Evolutionary conservation across 1,284 basidiomycete genomes (phyloP).

Genomic region (Leccinum laetum): DNA sequence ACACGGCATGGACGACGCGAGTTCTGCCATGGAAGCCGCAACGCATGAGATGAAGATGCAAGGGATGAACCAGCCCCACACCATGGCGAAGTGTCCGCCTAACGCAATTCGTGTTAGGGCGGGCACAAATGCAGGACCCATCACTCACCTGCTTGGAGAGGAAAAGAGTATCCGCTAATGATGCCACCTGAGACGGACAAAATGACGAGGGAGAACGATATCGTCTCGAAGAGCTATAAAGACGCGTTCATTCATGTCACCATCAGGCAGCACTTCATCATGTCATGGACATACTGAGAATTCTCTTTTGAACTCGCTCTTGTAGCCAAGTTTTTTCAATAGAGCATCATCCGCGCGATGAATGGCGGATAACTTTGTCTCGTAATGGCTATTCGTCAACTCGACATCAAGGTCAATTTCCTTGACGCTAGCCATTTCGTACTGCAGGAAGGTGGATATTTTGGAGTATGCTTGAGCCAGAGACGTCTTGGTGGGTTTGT

Average conservation of each 20-base stretch:
- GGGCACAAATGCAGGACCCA: background rate
- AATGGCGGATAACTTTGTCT: slow-evolving; percentile 4
- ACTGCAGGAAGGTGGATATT: background rate
- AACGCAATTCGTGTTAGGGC: background rate
- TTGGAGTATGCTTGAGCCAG: background rate
- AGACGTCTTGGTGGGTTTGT: background rate
- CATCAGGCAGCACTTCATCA: background rate
- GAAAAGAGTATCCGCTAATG: slow-evolving; percentile 60
- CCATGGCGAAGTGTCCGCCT: slow-evolving; percentile 72
- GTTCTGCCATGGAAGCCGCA: slow-evolving; percentile 66
- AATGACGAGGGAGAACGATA: slow-evolving; percentile 68
- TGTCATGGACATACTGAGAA: slow-evolving; percentile 51
- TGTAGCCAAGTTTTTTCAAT: slow-evolving; percentile 69
- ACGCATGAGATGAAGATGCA: slow-evolving; percentile 61
- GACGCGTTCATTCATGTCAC: background rate
- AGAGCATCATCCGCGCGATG: slow-evolving; percentile 47
- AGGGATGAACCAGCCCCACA: slow-evolving; percentile 65
- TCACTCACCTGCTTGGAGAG: slow-evolving; percentile 50
- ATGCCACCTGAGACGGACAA: slow-evolving; percentile 70
- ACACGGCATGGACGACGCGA: slow-evolving; percentile 73
- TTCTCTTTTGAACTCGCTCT: slow-evolving; percentile 70
- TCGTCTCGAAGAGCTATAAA: slow-evolving; percentile 52
- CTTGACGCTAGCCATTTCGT: slow-evolving; percentile 12
- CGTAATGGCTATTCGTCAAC: slow-evolving; percentile 3
- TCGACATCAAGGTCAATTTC: slow-evolving; percentile 3